phyloP scores from a whole-genome alignment of 73 alveolate genomes.

The Tetrahymena elliotti region DNA sequence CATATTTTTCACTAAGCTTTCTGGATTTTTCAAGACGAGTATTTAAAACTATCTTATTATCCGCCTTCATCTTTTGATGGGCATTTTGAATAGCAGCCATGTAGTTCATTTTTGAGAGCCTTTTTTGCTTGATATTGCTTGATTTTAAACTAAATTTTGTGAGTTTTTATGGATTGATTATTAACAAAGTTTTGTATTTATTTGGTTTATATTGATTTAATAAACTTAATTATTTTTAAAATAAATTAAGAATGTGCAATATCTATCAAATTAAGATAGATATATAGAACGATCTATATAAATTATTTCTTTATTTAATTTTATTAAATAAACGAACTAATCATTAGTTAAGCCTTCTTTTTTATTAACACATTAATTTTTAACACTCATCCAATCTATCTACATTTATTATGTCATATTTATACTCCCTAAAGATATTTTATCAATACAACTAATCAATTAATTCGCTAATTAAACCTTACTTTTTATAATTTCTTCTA shows the following conservation, averaged over 20 bases:
- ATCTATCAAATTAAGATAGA: neutral
- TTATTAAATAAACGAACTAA: neutral
- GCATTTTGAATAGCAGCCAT: neutral
- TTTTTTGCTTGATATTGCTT: neutral
- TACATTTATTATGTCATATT: neutral
- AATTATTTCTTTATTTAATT: too few species aligned
- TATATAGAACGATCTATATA: neutral
- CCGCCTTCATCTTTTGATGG: constrained; percentile 8
- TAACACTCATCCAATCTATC: neutral
- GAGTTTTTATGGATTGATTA: too few species aligned
- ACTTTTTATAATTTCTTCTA: neutral
- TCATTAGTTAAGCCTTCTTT: neutral
- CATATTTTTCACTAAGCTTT: constrained; percentile 1
- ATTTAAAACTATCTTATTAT: neutral
- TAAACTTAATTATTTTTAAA: neutral
- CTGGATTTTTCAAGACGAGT: constrained; percentile 12
- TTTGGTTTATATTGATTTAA: neutral
- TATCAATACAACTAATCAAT: neutral
- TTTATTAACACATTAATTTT: neutral
- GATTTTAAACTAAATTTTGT: neutral
- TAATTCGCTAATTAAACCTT: neutral
- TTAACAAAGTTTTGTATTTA: neutral
- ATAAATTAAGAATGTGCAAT: neutral
- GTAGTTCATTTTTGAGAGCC: neutral
- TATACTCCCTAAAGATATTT: neutral